Evolutionary conservation across 352 stramenopile genomes (phyloP).

Genomic region (Globisporangium nodosum): DNA sequence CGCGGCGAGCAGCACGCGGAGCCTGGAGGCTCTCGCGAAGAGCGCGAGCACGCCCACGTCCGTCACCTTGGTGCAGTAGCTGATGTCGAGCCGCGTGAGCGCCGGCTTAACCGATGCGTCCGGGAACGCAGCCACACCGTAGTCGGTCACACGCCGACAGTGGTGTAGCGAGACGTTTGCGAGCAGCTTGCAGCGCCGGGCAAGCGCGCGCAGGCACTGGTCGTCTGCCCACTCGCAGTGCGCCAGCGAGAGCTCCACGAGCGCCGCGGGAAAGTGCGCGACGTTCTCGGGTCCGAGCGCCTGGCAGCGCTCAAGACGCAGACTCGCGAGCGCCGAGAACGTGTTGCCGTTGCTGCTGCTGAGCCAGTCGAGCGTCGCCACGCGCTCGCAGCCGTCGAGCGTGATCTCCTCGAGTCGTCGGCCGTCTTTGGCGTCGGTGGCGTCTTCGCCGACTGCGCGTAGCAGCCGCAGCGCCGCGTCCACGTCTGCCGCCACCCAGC

Average conservation of each 20-base stretch:
- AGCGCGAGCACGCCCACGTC: slow-evolving; percentile 56
- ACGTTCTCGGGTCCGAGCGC: slow-evolving; percentile 13
- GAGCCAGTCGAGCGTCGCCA: slow-evolving; percentile 14
- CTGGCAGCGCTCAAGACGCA: slow-evolving; percentile 21
- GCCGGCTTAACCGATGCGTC: slow-evolving; percentile 22
- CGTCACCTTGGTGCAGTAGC: slow-evolving; percentile 43
- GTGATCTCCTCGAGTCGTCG: slow-evolving; percentile 15
- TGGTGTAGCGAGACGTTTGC: slow-evolving; percentile 28
- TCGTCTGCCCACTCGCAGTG: slow-evolving; percentile 72
- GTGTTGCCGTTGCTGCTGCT: slow-evolving; percentile 2
- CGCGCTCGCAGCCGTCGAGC: slow-evolving; percentile 21
- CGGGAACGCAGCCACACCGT: slow-evolving; percentile 51
- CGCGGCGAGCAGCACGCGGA: slow-evolving; percentile 30
- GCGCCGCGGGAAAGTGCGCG: slow-evolving; percentile 10
- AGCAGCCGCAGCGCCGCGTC: slow-evolving; percentile 40
- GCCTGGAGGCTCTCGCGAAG: slow-evolving; percentile 28
- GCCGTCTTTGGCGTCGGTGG: not conserved
- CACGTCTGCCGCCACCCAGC: slow-evolving; percentile 38
- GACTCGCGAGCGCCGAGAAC: not conserved
- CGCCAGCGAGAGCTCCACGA: slow-evolving; percentile 48
- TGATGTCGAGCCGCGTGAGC: slow-evolving; percentile 50
- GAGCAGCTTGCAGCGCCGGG: slow-evolving; percentile 29
- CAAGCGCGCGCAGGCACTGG: slow-evolving; percentile 32
- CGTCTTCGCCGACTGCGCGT: not conserved
- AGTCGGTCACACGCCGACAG: slow-evolving; percentile 63